These are phyloP conservation scores for grape (Vitis vinifera) DNA, from an alignment of 164 flowering plant species.

Conservation along the genomic window DNA sequence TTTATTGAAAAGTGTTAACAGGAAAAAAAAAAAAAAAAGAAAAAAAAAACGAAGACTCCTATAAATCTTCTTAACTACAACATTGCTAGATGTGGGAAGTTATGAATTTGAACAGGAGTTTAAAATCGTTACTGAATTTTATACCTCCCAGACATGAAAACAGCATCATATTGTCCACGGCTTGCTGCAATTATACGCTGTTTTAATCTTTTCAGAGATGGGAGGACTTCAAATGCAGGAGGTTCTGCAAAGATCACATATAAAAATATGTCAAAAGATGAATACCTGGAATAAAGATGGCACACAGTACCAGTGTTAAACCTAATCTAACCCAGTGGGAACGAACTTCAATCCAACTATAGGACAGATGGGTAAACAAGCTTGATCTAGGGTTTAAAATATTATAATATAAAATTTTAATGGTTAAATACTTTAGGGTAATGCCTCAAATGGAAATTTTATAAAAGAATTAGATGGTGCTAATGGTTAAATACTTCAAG, in stretches of 20 bases:
- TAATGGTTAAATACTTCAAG: background rate
- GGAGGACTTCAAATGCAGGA: conserved; percentile 94
- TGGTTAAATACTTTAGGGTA: no score
- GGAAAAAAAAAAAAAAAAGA: no score
- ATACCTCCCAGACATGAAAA: conserved; percentile 96
- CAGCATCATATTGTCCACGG: conserved; percentile 89
- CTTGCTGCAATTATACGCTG: conserved; percentile 79
- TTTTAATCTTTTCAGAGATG: conserved; percentile 78
- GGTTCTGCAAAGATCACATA: conserved; percentile 50
- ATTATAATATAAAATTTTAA: no score
- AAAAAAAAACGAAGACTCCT: no score
- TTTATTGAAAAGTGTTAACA: no score
- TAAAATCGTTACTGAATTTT: conserved; percentile 16
- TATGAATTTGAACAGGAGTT: background rate
- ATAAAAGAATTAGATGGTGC: background rate
- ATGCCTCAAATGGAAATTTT: no score
- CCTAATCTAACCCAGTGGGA: background rate
- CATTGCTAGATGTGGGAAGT: no score
- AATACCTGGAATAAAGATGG: background rate
- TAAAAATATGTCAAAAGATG: background rate
- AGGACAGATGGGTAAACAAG: no score
- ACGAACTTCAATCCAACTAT: no score
- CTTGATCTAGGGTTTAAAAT: no score
- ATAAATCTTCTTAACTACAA: background rate
- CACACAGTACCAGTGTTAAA: background rate